Percentiles rank a stretch among this genome's conserved stretches.
phyloP scores from a whole-genome alignment of 257 asterid genomes.

The Nemophila menziesii region DNA sequence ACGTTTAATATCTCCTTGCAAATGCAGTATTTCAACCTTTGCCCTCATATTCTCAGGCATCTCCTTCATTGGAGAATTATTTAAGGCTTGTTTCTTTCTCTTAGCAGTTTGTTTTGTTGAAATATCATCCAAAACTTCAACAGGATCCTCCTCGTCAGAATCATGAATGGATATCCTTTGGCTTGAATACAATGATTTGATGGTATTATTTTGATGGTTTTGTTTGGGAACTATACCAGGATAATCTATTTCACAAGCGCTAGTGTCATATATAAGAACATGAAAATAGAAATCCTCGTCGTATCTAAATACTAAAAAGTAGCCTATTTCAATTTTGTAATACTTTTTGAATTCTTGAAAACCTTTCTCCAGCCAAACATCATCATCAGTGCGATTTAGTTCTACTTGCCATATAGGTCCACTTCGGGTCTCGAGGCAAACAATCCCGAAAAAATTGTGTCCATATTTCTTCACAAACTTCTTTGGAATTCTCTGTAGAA shows the following conservation, averaged over 20 bases:
- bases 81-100: too few species aligned
- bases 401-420: constrained; percentile 20
- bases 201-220: background rate
- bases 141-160: constrained; percentile 2
- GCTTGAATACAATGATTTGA: background rate
- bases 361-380: constrained; percentile 24
- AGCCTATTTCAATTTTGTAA: constrained; percentile 12
- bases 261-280: constrained; percentile 26
- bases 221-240: background rate
- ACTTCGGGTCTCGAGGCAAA: constrained; percentile 23
- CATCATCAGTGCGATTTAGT: constrained; percentile 12
- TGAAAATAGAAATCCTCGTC: constrained; percentile 17
- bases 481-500: constrained; percentile 38
- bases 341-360: constrained; percentile 24
- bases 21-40: background rate
- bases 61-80: too few species aligned
- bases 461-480: constrained; percentile 19
- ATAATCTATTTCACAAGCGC: constrained; percentile 29
- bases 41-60: too few species aligned
- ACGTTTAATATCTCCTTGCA: constrained; percentile 1
- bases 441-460: constrained; percentile 9
- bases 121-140: too few species aligned
- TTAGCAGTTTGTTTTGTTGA: too few species aligned
- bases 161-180: too few species aligned
- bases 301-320: constrained; percentile 30